Evolutionary conservation across 345 rosid genomes (phyloP), one percentile per base, ranked within the genome.

Genomic region (Aquilaria malaccensis): DNA sequence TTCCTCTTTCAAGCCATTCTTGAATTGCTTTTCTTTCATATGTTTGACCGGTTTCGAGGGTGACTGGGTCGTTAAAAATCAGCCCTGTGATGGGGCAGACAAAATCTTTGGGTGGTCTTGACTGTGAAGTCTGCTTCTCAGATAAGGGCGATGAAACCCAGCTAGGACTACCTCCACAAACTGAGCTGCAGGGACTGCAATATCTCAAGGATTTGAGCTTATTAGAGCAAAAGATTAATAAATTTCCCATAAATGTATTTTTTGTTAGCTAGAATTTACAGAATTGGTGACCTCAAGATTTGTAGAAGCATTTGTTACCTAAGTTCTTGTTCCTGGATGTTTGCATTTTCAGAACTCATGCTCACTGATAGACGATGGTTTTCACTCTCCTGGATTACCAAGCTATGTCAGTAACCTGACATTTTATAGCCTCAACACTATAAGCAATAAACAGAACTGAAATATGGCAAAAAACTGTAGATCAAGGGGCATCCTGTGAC

Each of bases 1-100:
- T 83, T 68, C 92, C 92, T 58, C 83, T 72, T 56, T 72, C 63
- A 33, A 86, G 61, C 88, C 92, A 83, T 75, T 86, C 92, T 66
- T 86, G 81, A 58, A 83, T 86, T 30, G 92, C 92, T 80, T 75
- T 80, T 50, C 85, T 80, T 66, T 86, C 92, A 53, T 79, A 86
- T 15, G 86, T 86, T 72, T 86, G 85, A n/a, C 86, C 88, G 10
- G 86, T 86, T 72, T 86, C 92, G 14, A 86, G 86, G 11, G 88
- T 83, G 10, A 86, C 85, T 14, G 92, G 88, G 29, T 86, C 85
- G 48, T 71, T 72, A 59, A 83, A 79, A 64, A 83, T 68, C 72
- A 79, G 85, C 14, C 88, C 68, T 3, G 88, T 81, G 69, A 86
- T 86, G 32, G 86, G 85, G 66, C 88, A 86, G 33, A 86, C 86